Evolutionary conservation across 306 rosid genomes (phyloP), one percentile per base, ranked within the genome.

Genomic region (Trifolium pratense): DNA sequence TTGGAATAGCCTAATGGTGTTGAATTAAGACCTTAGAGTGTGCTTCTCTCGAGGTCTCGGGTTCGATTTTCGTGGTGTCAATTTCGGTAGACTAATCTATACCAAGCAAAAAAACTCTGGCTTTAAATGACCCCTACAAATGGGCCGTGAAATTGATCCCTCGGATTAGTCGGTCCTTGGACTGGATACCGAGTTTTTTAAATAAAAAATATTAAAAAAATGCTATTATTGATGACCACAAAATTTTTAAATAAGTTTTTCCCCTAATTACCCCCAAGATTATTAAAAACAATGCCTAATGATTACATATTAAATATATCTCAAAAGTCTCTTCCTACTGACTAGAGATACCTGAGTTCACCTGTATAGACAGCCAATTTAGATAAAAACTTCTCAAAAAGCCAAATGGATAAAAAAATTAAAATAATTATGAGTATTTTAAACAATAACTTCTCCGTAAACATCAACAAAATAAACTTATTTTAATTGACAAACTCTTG

Each of bases 391-490:
- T 16, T 34, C 46, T 32, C 43, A 32, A 37, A 20, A 59, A 14
- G 65, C 13, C 39, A 59, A 9, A 29, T 29, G 39, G 12, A 59
- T 59, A 16, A 51, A 11, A 59, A 17, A 63, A 13, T 63, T 37
- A 20, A 5, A 37, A 37, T 18, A 37, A 37, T 37, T 7, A 17
- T 20, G 12, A 64, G 31, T 6, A 37, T 37, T 64, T 64, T 2
- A 18, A 64, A 18, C 32, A 64, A 18, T 64, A 59, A 34, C 67
- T n/a, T 61, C 0, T n/a, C 7, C 67, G 34, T 61, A 32, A 61
- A 61, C 45, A 32, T 32, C 67, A 11, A 61, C 67, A 61, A 61
- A n/a, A 42, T 40, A 14, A 65, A 63, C 36, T 20, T 32, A 60
- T 31, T 31, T 60, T 16, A 61, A 13, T 61, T 12, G 51, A 18